Conservation (phyloP, 306 rosid genomes). For the Senna tora region DNA sequence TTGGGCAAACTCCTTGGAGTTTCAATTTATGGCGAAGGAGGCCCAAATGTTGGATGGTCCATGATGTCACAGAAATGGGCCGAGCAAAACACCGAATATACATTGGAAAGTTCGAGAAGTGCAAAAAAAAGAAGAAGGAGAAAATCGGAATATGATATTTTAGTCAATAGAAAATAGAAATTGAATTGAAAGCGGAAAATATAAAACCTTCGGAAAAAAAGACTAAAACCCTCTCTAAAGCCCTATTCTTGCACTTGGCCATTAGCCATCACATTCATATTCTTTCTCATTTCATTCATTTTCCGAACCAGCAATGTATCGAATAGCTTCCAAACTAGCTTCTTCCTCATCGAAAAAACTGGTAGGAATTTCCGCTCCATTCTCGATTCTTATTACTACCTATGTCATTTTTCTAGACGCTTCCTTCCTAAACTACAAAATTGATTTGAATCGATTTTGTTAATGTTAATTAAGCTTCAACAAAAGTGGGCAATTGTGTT, state of each 20-base stretch:
- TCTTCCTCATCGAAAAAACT: slow-evolving; percentile 61
- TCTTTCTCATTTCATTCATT: not conserved
- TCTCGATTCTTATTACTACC: not conserved
- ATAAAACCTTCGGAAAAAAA: too few relatives aligned
- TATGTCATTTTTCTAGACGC: not conserved
- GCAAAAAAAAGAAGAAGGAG: too few relatives aligned
- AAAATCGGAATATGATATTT: too few relatives aligned
- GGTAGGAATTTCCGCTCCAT: slow-evolving; percentile 45
- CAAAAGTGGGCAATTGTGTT: not conserved
- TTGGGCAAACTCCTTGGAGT: too few relatives aligned
- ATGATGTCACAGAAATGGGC: too few relatives aligned
- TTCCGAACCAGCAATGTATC: slow-evolving; percentile 61
- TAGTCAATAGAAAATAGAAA: too few relatives aligned
- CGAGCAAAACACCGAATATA: too few relatives aligned
- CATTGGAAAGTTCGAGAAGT: too few relatives aligned
- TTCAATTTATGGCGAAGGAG: too few relatives aligned
- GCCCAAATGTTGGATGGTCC: too few relatives aligned
- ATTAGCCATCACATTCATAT: not conserved
- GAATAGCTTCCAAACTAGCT: slow-evolving; percentile 67
- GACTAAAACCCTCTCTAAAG: slow-evolving; percentile 40
- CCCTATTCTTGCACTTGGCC: slow-evolving; percentile 29
- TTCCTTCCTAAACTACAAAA: not conserved
- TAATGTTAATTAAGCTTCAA: not conserved
- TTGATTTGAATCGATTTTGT: not conserved
- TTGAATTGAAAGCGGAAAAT: too few relatives aligned